Conservation (phyloP, 257 asterid genomes). For the Anisodus acutangulus region DNA sequence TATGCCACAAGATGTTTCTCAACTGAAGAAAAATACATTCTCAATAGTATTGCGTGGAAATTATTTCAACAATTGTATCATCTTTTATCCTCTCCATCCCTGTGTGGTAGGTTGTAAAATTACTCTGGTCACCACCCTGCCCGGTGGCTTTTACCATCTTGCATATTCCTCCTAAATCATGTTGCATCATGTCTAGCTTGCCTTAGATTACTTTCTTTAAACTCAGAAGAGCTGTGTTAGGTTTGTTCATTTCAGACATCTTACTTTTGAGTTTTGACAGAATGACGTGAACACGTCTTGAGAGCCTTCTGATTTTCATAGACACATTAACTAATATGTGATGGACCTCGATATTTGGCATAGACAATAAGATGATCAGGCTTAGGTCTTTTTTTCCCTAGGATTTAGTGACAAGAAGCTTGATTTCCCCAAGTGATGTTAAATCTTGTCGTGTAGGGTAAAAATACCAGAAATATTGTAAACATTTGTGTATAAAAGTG, state of each 20-base stretch:
- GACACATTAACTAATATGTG: background rate
- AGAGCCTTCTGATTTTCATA: constrained; percentile 6
- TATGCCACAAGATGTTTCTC: constrained; percentile 16
- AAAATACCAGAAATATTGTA: background rate
- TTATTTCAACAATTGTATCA: constrained; percentile 3
- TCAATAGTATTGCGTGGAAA: background rate
- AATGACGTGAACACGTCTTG: background rate
- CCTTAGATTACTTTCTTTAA: constrained; percentile 2
- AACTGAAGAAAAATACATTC: background rate
- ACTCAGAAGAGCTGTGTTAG: background rate
- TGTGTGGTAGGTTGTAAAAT: background rate
- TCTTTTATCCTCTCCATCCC: background rate
- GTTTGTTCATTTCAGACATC: background rate
- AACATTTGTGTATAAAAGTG: constrained; percentile 16
- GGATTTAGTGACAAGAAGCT: background rate
- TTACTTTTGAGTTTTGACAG: background rate
- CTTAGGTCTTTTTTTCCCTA: background rate
- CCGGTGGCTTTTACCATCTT: constrained; percentile 1
- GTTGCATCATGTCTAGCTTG: background rate
- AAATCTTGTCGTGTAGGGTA: background rate
- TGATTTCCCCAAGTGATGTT: background rate
- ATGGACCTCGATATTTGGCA: constrained; percentile 3
- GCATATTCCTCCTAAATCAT: background rate
- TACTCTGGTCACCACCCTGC: background rate
- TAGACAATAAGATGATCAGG: background rate